A percentile compares a stretch with the other conserved stretches of the same genome.
These are phyloP conservation scores for Pseudoturritis turrita DNA, from an alignment of 345 rosid species.

Conservation along the genomic window DNA sequence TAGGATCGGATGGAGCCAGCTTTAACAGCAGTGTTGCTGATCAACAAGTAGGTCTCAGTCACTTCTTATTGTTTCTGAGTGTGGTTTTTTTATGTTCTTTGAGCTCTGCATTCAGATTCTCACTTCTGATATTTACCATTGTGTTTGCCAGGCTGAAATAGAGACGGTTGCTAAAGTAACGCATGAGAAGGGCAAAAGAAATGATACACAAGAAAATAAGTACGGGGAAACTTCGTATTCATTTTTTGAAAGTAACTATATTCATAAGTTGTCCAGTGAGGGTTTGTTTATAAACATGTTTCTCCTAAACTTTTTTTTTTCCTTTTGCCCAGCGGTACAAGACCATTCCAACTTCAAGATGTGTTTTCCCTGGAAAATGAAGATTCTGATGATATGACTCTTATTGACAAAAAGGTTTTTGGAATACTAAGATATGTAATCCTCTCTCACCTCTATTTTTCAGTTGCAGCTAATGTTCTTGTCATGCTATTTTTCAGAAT, in stretches of 20 bases:
- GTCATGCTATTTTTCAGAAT: conserved; percentile 47
- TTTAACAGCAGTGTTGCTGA: conserved; percentile 94
- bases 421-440: neutral
- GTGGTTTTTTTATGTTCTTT: neutral
- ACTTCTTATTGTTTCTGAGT: neutral
- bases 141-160: conserved; percentile 69
- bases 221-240: conserved; percentile 28
- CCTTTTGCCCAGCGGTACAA: conserved; percentile 53
- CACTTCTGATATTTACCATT: conserved; percentile 13
- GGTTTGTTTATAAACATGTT: neutral
- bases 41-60: conserved; percentile 64
- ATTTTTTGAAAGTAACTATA: neutral
- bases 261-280: neutral
- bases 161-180: conserved; percentile 96
- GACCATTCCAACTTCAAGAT: conserved; percentile 83
- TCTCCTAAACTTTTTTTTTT: neutral
- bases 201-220: conserved; percentile 76
- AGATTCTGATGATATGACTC: conserved; percentile 83
- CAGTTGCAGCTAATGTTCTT: conserved; percentile 9
- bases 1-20: conserved; percentile 78
- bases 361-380: conserved; percentile 93
- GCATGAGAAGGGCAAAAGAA: conserved; percentile 75
- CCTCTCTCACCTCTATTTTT: neutral
- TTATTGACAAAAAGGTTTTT: conserved; percentile 90
- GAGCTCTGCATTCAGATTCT: neutral